Evolutionary conservation across 352 stramenopile species (phyloP), one percentile per base, ranked within the genome.

Genomic region (Globisporangium carolinianum): DNA sequence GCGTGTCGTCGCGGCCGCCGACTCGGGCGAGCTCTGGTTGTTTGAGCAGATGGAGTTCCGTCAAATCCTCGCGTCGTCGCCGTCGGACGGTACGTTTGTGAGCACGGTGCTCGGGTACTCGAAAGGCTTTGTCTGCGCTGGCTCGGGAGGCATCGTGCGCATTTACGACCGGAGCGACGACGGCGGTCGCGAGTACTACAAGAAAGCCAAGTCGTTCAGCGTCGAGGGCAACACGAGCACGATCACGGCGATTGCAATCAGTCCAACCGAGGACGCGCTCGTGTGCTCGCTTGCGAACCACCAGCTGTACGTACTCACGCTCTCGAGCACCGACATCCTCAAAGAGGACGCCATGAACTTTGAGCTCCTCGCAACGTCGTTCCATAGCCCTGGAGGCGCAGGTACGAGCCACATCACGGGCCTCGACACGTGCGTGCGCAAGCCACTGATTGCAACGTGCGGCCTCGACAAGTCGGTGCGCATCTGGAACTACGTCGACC

Each of bases 341-440:
- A 98, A 97, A 48, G 89, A 96, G 60, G 91, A 97, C 49, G 84
- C 83, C n/a, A 97, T 95, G 82, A 96, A 94, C 67, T 97, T 98
- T 66, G 88, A 96, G 49, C 67, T 95, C 2, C 68, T 97, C 7
- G 88, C 85, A 10, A 96, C 89, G 6, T 79, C 84, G 1, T 97
- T 97, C 47, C 92, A 98, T 60, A 70, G 70, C 0, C 83, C 89
- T 1, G 87, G 86, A 35, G 7, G 11, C 11, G 72, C 65, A 14
- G 65, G 69, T 15, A 80, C 82, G 8, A 70, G 71, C 10, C 78
- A 91, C 43, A 95, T 98, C 61, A 97, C 89, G 1, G 92, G 84
- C n/a, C 75, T 98, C 9, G 94, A 98, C 66, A 88, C 91, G 5
- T 97, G 89, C 60, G 75, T 97, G 37, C 84, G 93, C 35, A 98